These are phyloP conservation scores for Plectranthus barbatus DNA, from an alignment of 257 asterid species.

Conservation along the genomic window DNA sequence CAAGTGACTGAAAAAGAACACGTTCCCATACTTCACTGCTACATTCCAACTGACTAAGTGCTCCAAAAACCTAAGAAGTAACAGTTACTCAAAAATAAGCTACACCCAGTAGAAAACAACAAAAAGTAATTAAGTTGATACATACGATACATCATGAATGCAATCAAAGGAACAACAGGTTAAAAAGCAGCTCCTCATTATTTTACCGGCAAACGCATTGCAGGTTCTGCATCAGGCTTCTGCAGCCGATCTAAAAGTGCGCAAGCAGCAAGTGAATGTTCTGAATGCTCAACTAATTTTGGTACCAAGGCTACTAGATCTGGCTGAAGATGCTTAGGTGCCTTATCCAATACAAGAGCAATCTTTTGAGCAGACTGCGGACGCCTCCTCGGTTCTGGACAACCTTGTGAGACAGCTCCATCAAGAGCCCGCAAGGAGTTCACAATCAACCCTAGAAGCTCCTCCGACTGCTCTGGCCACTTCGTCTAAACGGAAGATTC, in stretches of 20 bases:
- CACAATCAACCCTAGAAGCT: conserved; percentile 97
- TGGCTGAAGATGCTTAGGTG: conserved; percentile 91
- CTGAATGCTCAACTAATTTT: conserved; percentile 88
- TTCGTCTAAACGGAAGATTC: conserved; percentile 52
- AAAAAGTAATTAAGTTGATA: too few relatives aligned
- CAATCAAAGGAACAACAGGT: conserved; percentile 12
- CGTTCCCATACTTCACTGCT: conserved; percentile 93
- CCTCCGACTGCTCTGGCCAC: conserved; percentile 99
- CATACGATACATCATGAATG: background rate
- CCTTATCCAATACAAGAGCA: conserved; percentile 86
- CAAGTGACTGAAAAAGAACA: conserved; percentile 70
- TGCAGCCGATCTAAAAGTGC: conserved; percentile 84
- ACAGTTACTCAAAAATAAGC: conserved; percentile 14
- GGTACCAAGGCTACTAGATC: conserved; percentile 92
- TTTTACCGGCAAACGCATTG: conserved; percentile 79
- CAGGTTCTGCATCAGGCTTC: conserved; percentile 91
- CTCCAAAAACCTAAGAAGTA: conserved; percentile 76
- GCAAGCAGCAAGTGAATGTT: conserved; percentile 94
- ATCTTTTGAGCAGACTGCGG: conserved; percentile 97
- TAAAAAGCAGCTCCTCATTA: background rate
- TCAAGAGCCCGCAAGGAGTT: conserved; percentile 96
- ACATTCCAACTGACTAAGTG: conserved; percentile 93
- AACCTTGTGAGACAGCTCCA: conserved; percentile 97
- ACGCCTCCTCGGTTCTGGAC: conserved; percentile 95
- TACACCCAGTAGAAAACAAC: too few relatives aligned